Percentiles rank a stretch among this genome's conserved stretches.
phyloP scores from a whole-genome alignment of 129 eudicot species.

The Helianthus tuberosus region DNA sequence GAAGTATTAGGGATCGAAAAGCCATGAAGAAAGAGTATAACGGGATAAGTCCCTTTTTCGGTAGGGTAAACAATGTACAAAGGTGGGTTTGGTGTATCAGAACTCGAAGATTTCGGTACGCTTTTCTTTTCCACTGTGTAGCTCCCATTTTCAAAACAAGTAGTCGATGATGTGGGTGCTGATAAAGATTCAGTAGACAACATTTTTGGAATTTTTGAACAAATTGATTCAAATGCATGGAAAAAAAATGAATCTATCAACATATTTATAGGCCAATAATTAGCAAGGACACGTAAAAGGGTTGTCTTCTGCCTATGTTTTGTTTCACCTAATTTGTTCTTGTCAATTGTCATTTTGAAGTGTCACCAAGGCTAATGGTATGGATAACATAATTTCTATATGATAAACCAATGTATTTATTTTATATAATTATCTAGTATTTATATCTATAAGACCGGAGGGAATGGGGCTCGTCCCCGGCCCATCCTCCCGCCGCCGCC shows the following conservation, averaged over 20 bases:
- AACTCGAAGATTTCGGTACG: conserved; percentile 17
- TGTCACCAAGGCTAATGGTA: too few species aligned
- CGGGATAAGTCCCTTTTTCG: conserved; percentile 19
- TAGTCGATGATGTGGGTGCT: not conserved
- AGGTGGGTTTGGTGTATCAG: conserved; percentile 26
- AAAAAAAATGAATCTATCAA: not conserved
- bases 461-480: too few species aligned
- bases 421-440: too few species aligned
- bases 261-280: not conserved
- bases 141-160: conserved; percentile 10
- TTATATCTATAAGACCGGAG: too few species aligned
- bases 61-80: conserved; percentile 22
- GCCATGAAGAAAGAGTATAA: conserved; percentile 29
- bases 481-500: too few species aligned
- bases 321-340: too few species aligned
- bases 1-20: conserved; percentile 16
- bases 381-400: too few species aligned
- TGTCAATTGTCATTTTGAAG: too few species aligned
- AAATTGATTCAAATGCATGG: not conserved
- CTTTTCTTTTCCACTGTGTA: conserved; percentile 6
- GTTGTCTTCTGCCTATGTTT: too few species aligned
- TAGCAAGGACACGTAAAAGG: not conserved
- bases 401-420: too few species aligned
- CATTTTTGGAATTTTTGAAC: not conserved
- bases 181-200: not conserved